Evolutionary conservation across 2,329 filamentous ascomycete genomes (phyloP).

Genomic region (Lachnellula cervina): DNA sequence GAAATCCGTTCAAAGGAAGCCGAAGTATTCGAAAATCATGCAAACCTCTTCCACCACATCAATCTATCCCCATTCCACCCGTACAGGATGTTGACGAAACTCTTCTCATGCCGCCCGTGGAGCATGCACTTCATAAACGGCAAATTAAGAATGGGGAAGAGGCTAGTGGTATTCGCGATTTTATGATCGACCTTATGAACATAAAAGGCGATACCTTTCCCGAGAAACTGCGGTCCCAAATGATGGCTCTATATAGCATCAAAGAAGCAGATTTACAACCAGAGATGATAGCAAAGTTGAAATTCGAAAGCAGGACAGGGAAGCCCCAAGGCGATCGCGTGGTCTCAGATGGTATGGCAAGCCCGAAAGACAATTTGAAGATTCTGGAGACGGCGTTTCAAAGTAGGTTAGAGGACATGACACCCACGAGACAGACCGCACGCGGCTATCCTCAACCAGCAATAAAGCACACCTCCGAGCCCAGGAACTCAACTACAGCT

Average conservation of each 20-base stretch:
- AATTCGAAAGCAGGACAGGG: background rate
- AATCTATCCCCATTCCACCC: constrained; percentile 1
- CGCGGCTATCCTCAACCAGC: background rate
- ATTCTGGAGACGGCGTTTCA: constrained; percentile 13
- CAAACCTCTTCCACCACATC: background rate
- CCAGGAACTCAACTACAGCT: background rate
- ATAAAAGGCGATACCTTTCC: constrained; percentile 21
- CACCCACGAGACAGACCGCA: background rate
- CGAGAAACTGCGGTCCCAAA: constrained; percentile 12
- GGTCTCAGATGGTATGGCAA: background rate
- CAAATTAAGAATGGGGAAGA: constrained; percentile 17
- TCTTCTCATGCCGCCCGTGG: constrained; percentile 20
- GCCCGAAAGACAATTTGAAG: constrained; percentile 6
- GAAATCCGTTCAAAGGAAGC: background rate
- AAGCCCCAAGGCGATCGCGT: constrained; percentile 13
- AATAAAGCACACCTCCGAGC: background rate
- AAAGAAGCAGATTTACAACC: constrained; percentile 18
- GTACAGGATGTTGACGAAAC: constrained; percentile 6
- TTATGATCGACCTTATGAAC: constrained; percentile 24
- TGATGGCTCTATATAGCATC: constrained; percentile 26
- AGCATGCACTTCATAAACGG: constrained; percentile 5
- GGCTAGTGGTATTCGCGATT: constrained; percentile 19
- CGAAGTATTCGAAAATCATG: background rate
- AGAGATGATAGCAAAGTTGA: constrained; percentile 12
- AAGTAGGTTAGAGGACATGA: constrained; percentile 9